Percentiles rank a stretch among this genome's conserved stretches.
phyloP scores from a whole-genome alignment of 1,284 basidiomycete species.

The Naganishia albida region DNA sequence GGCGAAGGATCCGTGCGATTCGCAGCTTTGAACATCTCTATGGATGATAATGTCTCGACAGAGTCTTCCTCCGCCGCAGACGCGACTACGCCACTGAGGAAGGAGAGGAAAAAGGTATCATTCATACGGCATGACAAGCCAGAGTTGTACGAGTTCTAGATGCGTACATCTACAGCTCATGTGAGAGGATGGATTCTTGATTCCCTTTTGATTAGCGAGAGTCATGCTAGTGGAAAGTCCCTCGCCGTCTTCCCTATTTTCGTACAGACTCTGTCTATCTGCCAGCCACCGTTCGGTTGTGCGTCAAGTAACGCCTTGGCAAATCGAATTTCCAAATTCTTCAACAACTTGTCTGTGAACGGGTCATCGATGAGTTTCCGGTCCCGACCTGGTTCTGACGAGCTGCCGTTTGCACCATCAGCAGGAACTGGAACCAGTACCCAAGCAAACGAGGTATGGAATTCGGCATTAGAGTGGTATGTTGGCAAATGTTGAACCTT shows the following conservation, averaged over 20 bases:
- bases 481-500: constrained; percentile 41
- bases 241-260: constrained; percentile 17
- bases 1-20: constrained; percentile 30
- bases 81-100: constrained; percentile 3
- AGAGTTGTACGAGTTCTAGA: constrained; percentile 56
- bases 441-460: constrained; percentile 53
- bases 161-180: neutral
- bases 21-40: constrained; percentile 34
- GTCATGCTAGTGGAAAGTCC: neutral
- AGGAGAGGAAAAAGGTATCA: constrained; percentile 33
- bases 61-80: neutral
- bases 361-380: neutral
- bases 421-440: constrained; percentile 33
- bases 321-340: constrained; percentile 1
- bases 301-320: constrained; percentile 7
- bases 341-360: constrained; percentile 5
- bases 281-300: constrained; percentile 18
- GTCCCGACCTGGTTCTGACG: no score
- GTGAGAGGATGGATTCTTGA: neutral
- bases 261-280: constrained; percentile 12
- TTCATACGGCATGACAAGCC: constrained; percentile 52
- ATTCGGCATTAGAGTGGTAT: constrained; percentile 49
- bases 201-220: neutral
- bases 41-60: constrained; percentile 5
- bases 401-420: neutral